Conservation (phyloP, 1,139 yeast species). For the Wickerhamiella pararugosa region DNA sequence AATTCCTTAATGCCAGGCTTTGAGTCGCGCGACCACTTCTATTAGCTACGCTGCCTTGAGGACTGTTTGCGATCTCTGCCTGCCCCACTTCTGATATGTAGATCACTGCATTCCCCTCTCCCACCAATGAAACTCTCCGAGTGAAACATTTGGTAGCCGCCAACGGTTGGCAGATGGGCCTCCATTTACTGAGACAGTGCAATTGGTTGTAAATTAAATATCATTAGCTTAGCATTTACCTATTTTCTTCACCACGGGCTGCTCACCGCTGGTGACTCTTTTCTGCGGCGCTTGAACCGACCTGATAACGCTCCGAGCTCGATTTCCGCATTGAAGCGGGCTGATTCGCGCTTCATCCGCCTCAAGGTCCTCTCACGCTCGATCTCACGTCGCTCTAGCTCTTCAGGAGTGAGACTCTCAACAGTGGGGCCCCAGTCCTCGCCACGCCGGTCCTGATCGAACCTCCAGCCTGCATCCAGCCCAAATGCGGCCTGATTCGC, state of each 20-base stretch:
- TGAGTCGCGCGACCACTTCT: no score
- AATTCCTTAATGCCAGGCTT: no score
- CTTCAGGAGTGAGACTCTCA: slow-evolving; percentile 78
- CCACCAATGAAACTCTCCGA: no score
- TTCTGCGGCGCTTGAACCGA: slow-evolving; percentile 20
- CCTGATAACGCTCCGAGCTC: slow-evolving; percentile 25
- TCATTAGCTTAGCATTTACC: not conserved
- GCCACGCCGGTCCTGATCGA: slow-evolving; percentile 44
- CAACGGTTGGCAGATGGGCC: no score
- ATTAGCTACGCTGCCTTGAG: no score
- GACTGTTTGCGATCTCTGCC: no score
- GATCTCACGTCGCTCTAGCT: slow-evolving; percentile 85
- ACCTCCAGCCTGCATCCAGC: slow-evolving; percentile 47
- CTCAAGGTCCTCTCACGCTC: slow-evolving; percentile 88
- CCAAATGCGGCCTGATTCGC: slow-evolving; percentile 46
- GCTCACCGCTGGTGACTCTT: slow-evolving; percentile 10
- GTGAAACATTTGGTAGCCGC: no score
- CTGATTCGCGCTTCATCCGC: slow-evolving; percentile 68
- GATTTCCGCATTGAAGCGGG: slow-evolving; percentile 17
- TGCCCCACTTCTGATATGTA: no score
- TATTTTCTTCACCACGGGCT: slow-evolving; percentile 6
- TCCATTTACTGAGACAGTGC: no score
- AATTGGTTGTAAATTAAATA: no score
- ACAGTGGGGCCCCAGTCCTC: slow-evolving; percentile 84
- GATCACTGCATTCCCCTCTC: no score